Evolutionary conservation across 2,329 filamentous ascomycete genomes (phyloP).

Genomic region (Trichoderma oligosporum): DNA sequence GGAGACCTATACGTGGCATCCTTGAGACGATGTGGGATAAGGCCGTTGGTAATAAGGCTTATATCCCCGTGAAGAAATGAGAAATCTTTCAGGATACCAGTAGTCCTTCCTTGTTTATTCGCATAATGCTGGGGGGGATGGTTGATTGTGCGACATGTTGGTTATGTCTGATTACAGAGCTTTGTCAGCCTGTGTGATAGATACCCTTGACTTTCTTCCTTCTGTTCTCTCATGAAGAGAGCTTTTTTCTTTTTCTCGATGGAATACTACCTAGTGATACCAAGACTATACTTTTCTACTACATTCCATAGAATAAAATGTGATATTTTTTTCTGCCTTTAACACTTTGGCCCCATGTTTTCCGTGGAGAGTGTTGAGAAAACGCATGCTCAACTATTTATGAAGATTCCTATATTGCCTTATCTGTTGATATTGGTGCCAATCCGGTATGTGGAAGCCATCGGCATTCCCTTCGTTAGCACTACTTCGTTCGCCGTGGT

Average conservation of each 20-base stretch:
- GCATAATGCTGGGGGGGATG: neutral
- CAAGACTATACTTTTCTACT: slow-evolving; percentile 2
- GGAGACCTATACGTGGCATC: slow-evolving; percentile 28
- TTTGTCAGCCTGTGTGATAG: slow-evolving; percentile 13
- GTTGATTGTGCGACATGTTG: slow-evolving; percentile 7
- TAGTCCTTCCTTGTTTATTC: neutral
- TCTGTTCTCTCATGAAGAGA: neutral
- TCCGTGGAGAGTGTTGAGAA: neutral
- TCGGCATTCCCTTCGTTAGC: slow-evolving; percentile 42
- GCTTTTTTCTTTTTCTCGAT: neutral
- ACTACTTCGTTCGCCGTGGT: slow-evolving; percentile 46
- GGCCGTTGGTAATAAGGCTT: slow-evolving; percentile 29
- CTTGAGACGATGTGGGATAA: slow-evolving; percentile 32
- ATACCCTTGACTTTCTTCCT: slow-evolving; percentile 7
- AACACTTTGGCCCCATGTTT: neutral
- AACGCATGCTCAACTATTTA: too few relatives aligned
- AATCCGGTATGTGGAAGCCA: slow-evolving; percentile 49
- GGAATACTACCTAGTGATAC: slow-evolving; percentile 12
- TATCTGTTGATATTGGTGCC: slow-evolving; percentile 54
- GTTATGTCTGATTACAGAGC: slow-evolving; percentile 13
- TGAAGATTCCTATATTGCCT: too few relatives aligned
- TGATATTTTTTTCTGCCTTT: neutral
- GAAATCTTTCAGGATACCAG: neutral
- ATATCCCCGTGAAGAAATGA: slow-evolving; percentile 28
- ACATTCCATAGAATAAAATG: neutral